Evolutionary conservation across 1,139 yeast genomes (phyloP).

Genomic region (Taphrina deformans): DNA sequence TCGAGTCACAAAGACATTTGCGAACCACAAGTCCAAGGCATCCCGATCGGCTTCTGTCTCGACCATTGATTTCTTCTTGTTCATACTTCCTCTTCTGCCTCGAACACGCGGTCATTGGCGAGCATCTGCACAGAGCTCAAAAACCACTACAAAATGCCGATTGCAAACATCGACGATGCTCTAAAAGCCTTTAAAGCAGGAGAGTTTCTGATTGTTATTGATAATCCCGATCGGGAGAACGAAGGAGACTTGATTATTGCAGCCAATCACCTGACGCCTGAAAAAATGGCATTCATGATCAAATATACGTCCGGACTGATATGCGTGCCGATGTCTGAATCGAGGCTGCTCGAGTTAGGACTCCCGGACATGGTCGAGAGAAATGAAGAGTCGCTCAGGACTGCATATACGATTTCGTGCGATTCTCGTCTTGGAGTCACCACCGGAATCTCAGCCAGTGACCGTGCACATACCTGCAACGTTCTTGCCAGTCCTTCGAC

Average conservation of each 20-base stretch:
- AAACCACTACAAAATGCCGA: constrained; percentile 12
- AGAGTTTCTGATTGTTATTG: constrained; percentile 90
- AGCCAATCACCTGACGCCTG: constrained; percentile 74
- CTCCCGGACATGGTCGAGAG: constrained; percentile 74
- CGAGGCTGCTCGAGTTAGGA: constrained; percentile 74
- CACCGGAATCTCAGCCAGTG: constrained; percentile 96
- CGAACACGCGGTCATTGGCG: no score
- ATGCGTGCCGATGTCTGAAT: constrained; percentile 81
- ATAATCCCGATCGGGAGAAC: constrained; percentile 92
- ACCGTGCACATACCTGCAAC: constrained; percentile 79
- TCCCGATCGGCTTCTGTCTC: no score
- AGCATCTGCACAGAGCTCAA: no score
- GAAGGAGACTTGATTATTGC: constrained; percentile 97
- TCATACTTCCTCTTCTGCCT: neutral
- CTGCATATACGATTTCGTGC: constrained; percentile 93
- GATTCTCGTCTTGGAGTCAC: constrained; percentile 81
- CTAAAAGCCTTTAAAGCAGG: constrained; percentile 52
- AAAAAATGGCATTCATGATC: constrained; percentile 92
- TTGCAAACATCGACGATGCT: constrained; percentile 1
- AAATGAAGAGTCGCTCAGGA: constrained; percentile 84
- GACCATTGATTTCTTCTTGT: neutral
- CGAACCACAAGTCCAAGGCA: no score
- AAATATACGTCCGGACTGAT: constrained; percentile 78
- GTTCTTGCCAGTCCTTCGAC: constrained; percentile 63
- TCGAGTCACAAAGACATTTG: no score